Evolutionary conservation across 1,284 basidiomycete genomes (phyloP), one percentile per base, ranked within the genome.

Genomic region (Veloboletus limbatus): DNA sequence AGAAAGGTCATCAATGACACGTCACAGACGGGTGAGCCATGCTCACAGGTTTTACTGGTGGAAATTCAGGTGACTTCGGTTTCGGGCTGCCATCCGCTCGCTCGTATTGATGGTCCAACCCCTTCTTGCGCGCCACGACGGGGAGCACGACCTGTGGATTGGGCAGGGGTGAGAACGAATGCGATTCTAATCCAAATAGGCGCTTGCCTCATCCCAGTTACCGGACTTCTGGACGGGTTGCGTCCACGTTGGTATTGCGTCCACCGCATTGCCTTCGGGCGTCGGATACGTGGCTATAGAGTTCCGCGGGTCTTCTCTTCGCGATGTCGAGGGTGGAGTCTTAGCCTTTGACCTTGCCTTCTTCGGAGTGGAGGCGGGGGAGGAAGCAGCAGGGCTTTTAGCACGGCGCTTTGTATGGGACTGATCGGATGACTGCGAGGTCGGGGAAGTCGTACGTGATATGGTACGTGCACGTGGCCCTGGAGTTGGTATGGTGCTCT

Each of bases 81-180:
- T 76, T 73, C 22, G 81, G 75, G 54, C 75, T 81, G 10, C 83
- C 84, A 59, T 81, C 77, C 14, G 76, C 82, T 43, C 76, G 73
- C 52, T 81, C 75, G 55, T 84, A 88, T 51, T 82, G 75, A 32
- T 74, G 78, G 45, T 85, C 79, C 35, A 90, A 61, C 9, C 88
- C 89, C 58, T 84, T 84, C 71, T 92, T 91, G 51, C 87, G 77
- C 14, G 91, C 90, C 5, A 94, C 86, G 4, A 85, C 87, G 9
- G 82, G 82, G 9, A 86, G 65, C 3, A 85, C 78, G 20, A 85
- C 78, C 78, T 48, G 24, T 37, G 21, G 24, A 33, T 22, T 24
- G 44, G 21, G n/a, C 45, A 25, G 25, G 26, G 53, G 43, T 50
- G 31, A 53, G 53, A 6, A 49, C 33, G 46, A 50, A 49, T 34